Conservation (phyloP, 345 rosid species). For the Brassica carinata region DNA sequence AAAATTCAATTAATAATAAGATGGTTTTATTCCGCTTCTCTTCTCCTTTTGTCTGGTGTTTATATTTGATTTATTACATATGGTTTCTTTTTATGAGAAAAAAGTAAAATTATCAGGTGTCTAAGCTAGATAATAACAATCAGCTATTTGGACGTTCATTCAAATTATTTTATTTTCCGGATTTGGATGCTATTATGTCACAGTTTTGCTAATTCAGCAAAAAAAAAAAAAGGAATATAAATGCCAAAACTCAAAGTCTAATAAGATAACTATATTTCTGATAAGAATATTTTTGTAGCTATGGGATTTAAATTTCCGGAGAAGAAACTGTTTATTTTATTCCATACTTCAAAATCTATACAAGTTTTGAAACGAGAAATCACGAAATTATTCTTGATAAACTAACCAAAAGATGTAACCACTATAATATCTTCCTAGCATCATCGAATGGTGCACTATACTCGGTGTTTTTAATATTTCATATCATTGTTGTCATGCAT, state of each 20-base stretch:
- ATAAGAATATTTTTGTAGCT: not conserved
- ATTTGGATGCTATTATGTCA: not conserved
- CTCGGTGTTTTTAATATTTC: not conserved
- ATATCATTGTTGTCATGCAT: not conserved
- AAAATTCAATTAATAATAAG: conserved; percentile 15
- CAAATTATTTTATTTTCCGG: not conserved
- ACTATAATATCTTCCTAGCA: not conserved
- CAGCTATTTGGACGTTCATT: not conserved
- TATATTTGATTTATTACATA: not conserved
- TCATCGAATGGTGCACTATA: not conserved
- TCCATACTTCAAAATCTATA: not conserved
- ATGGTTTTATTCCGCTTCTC: not conserved
- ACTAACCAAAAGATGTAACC: not conserved
- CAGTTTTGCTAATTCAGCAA: not conserved
- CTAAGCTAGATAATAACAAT: not conserved
- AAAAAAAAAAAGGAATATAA: not conserved
- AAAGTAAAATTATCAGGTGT: not conserved
- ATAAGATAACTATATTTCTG: not conserved
- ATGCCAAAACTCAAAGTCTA: not conserved
- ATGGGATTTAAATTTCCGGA: not conserved
- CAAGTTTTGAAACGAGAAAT: not conserved
- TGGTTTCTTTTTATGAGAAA: not conserved
- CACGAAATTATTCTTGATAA: not conserved
- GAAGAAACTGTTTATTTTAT: not conserved
- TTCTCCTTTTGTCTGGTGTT: not conserved